A percentile compares a stretch with the other conserved stretches of the same genome.
Conservation (phyloP, 371 early-diverging fungal genomes). For the Mortierella sp. region DNA sequence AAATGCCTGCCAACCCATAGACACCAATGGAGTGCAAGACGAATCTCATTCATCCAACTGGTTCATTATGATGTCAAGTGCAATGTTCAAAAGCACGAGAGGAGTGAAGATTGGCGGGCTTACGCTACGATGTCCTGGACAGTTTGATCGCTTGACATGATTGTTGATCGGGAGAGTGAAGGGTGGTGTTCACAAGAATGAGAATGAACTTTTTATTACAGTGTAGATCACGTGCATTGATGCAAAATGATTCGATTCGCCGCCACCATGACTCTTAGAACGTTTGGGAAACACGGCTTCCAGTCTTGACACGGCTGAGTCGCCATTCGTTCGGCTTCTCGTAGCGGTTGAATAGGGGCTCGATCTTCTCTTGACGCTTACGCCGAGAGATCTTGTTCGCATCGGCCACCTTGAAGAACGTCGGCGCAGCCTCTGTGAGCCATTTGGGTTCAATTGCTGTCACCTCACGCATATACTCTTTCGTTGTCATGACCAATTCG, state of each 20-base stretch:
- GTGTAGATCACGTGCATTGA: conserved; percentile 4
- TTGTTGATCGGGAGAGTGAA: not conserved
- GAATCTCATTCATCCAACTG: conserved; percentile 21
- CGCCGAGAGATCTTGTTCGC: conserved; percentile 92
- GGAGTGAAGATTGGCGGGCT: not conserved
- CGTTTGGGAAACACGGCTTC: conserved; percentile 82
- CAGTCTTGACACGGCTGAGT: conserved; percentile 79
- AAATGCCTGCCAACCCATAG: not conserved
- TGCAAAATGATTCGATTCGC: not conserved
- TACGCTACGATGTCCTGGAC: conserved; percentile 44
- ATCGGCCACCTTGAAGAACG: conserved; percentile 94
- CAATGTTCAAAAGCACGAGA: not conserved
- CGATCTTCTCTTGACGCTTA: conserved; percentile 87
- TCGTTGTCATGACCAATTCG: conserved; percentile 95
- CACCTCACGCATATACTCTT: conserved; percentile 98
- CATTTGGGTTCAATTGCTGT: conserved; percentile 97
- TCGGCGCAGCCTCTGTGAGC: conserved; percentile 97
- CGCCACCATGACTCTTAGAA: conserved; percentile 53
- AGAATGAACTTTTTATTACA: no score
- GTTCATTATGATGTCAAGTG: not conserved
- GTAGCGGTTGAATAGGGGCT: conserved; percentile 93
- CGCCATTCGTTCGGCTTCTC: conserved; percentile 93
- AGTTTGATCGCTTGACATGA: conserved; percentile 42
- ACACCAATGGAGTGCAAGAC: not conserved
- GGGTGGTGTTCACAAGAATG: no score